These are phyloP conservation scores for Zygosaccharomyces sapae DNA, from an alignment of 1,139 yeast genomes.

Conservation along the genomic window DNA sequence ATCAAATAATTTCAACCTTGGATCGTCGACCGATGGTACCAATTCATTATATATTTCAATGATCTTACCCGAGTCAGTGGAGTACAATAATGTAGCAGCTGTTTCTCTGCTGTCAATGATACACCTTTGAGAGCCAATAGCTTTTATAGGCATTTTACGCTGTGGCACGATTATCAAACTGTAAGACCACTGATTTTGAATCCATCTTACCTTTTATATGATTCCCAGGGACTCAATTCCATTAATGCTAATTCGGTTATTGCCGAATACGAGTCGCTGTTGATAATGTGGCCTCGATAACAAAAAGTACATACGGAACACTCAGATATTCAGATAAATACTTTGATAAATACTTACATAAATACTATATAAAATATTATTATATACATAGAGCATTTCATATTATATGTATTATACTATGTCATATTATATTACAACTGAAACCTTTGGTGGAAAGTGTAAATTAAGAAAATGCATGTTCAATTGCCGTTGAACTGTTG, in stretches of 20 bases:
- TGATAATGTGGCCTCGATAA: background rate
- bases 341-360: background rate
- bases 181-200: background rate
- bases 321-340: background rate
- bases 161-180: background rate
- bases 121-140: constrained; percentile 63
- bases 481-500: constrained; percentile 15
- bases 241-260: background rate
- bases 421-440: constrained; percentile 1
- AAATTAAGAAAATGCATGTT: background rate
- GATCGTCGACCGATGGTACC: constrained; percentile 39
- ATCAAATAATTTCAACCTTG: constrained; percentile 41
- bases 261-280: background rate
- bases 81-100: constrained; percentile 68
- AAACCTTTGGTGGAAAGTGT: background rate
- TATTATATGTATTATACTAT: background rate
- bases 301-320: background rate
- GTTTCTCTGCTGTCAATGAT: constrained; percentile 47
- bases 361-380: background rate
- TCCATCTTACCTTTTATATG: background rate
- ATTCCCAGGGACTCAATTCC: background rate
- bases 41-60: constrained; percentile 44
- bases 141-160: constrained; percentile 48
- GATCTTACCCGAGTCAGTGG: constrained; percentile 62
- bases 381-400: background rate